Conservation (phyloP, 345 rosid genomes). For the Lepidium africanum region DNA sequence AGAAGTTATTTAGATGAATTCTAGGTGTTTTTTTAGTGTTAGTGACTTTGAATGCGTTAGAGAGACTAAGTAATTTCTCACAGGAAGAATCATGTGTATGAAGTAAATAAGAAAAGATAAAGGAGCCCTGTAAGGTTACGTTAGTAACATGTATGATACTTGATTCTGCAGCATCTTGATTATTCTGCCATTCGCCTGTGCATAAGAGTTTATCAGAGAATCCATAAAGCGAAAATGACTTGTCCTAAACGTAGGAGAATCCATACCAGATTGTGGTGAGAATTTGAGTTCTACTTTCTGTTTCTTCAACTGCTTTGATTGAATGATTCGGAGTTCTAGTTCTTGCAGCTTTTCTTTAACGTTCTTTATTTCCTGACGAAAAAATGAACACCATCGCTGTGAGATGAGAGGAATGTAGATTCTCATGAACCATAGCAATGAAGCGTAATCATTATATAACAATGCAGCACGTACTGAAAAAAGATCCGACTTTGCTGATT, state of each 20-base stretch:
- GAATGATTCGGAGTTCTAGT: constrained; percentile 26
- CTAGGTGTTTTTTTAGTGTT: background rate
- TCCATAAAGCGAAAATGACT: background rate
- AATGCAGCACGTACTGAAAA: constrained; percentile 20
- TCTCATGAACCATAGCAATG: background rate
- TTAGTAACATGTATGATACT: constrained; percentile 29
- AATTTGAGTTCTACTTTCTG: constrained; percentile 16
- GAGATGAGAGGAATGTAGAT: background rate
- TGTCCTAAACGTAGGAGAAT: background rate
- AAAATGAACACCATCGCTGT: background rate
- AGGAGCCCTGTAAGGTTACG: constrained; percentile 7
- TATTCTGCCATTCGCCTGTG: constrained; percentile 22
- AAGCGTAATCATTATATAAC: background rate
- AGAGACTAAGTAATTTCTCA: background rate
- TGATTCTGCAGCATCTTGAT: constrained; percentile 22
- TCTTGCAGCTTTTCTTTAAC: constrained; percentile 34
- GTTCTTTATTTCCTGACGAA: constrained; percentile 25
- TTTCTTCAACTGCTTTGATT: constrained; percentile 25
- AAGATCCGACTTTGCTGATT: constrained; percentile 6
- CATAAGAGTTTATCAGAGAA: background rate
- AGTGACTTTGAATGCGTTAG: background rate
- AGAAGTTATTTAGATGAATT: background rate
- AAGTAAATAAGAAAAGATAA: background rate
- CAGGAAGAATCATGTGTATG: background rate
- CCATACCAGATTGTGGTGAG: constrained; percentile 22